Percentiles rank a stretch among this genome's conserved stretches.
Conservation (phyloP, 768 basidiomycete species). For the Boletus sp. region DNA sequence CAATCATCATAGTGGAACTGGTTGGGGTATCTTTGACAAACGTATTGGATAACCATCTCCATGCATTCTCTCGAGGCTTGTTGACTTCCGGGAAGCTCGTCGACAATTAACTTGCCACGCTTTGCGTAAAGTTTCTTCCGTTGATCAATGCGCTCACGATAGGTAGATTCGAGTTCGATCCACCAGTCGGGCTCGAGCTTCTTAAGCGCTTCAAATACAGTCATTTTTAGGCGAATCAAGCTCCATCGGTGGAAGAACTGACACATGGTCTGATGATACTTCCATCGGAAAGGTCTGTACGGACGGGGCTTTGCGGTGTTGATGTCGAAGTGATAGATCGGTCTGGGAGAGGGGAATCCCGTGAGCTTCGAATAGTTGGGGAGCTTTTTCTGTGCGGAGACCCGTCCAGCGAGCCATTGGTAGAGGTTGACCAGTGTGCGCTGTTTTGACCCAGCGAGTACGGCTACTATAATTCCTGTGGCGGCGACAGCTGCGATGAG, state of each 20-base stretch:
- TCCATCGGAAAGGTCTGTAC: slow-evolving; percentile 56
- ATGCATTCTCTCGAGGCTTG: slow-evolving; percentile 49
- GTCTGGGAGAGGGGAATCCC: slow-evolving; percentile 41
- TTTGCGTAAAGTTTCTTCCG: slow-evolving; percentile 37
- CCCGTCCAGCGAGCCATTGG: slow-evolving; percentile 6
- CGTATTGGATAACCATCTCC: slow-evolving; percentile 54
- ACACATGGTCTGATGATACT: slow-evolving; percentile 58
- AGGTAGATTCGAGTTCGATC: slow-evolving; percentile 55
- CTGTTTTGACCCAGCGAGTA: neutral
- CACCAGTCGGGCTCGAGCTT: slow-evolving; percentile 52
- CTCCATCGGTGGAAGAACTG: slow-evolving; percentile 7
- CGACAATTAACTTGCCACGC: slow-evolving; percentile 41
- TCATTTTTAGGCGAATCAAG: neutral
- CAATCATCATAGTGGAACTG: slow-evolving; percentile 41
- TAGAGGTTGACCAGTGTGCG: neutral
- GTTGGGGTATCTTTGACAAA: slow-evolving; percentile 54
- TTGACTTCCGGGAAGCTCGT: slow-evolving; percentile 48
- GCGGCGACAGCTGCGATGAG: neutral
- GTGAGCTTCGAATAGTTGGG: slow-evolving; percentile 43
- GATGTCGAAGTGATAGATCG: slow-evolving; percentile 43
- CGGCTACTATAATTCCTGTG: neutral
- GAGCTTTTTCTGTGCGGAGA: slow-evolving; percentile 11
- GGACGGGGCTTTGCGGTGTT: slow-evolving; percentile 44
- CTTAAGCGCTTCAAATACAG: slow-evolving; percentile 35
- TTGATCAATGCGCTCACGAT: slow-evolving; percentile 41